Evolutionary conservation across 768 basidiomycete genomes (phyloP), one percentile per base, ranked within the genome.

Genomic region (Collybia mongolica): DNA sequence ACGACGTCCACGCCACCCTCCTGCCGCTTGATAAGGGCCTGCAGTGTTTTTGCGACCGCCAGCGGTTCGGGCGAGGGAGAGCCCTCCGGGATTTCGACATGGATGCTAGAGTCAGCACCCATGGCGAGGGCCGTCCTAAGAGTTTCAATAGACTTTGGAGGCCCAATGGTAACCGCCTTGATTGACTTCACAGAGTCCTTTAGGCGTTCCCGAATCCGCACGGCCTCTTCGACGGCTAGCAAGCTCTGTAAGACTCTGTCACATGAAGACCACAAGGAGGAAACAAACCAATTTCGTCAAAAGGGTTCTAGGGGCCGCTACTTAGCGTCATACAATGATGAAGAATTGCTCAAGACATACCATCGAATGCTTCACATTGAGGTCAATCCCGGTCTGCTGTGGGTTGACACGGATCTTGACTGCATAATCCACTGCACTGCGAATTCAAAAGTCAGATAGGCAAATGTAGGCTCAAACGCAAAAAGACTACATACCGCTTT

Each of bases 331-430:
- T 54, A 9, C 1, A 44, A 48, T 20, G 15, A 18, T 23, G n/a
- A 14, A 52, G 37, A 54, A 18, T 18, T 29, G 26, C 29, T 36
- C 26, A 32, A 11, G 6, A 60, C 85, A 58, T 56, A 94, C 96
- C 95, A 99, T 98, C 1, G 93, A 95, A 72, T 99, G 97, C 79
- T 99, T 99, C 59, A 97, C 96, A 67, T 88, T 93, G 49, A 90
- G 86, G 75, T 99, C 96, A 37, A 99, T 84, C 12, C 94, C 97
- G 29, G 93, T 97, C 64, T 97, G 93, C 57, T 89, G 85, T 5
- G 93, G 82, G 65, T 96, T 96, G 44, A 99, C 93, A 45, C 96
- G 90, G 72, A 99, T 97, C 79, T 98, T 98, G 71, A 96, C 93
- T 3, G 93, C 89, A 83, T 91, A 99, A 73, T 98, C 97, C 45